These are phyloP conservation scores for Aspergillus sp. DNA, from an alignment of 2,329 filamentous ascomycete species.

Conservation along the genomic window DNA sequence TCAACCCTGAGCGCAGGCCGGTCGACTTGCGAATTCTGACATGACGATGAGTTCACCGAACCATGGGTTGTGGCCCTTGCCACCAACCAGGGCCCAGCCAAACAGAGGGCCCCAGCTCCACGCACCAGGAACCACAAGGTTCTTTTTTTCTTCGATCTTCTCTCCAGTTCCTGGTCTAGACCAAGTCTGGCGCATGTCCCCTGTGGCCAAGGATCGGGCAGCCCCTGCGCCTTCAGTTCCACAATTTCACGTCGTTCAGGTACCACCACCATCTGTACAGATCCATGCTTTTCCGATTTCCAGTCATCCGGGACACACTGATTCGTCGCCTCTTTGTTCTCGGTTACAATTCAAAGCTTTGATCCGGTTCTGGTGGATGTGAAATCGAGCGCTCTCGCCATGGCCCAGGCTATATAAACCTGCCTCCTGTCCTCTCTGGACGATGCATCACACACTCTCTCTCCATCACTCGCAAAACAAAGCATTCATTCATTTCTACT, in stretches of 20 bases:
- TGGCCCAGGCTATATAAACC: conserved; percentile 3
- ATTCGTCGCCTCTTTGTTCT: not conserved
- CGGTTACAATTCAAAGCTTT: not conserved
- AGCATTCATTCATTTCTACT: conserved; percentile 9
- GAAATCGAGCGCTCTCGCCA: not conserved
- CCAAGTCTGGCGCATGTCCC: too few species aligned
- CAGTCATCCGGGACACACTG: not conserved
- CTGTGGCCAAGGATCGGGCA: not conserved
- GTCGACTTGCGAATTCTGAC: not conserved
- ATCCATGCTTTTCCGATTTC: not conserved
- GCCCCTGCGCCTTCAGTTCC: not conserved
- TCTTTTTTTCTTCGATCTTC: conserved; percentile 5
- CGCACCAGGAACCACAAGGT: not conserved
- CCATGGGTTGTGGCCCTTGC: conserved; percentile 1
- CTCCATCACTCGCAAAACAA: too few species aligned
- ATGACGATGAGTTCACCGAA: conserved; percentile 1
- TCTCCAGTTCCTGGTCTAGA: conserved; percentile 3
- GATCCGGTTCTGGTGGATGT: not conserved
- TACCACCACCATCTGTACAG: not conserved
- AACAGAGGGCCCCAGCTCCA: conserved; percentile 8
- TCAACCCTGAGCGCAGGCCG: not conserved
- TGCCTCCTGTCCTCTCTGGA: not conserved
- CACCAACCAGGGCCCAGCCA: not conserved
- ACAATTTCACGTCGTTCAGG: not conserved
- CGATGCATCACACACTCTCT: conserved; percentile 12